Evolutionary conservation across 164 flowering plant species (phyloP).

Genomic region (Protea cynaroides): DNA sequence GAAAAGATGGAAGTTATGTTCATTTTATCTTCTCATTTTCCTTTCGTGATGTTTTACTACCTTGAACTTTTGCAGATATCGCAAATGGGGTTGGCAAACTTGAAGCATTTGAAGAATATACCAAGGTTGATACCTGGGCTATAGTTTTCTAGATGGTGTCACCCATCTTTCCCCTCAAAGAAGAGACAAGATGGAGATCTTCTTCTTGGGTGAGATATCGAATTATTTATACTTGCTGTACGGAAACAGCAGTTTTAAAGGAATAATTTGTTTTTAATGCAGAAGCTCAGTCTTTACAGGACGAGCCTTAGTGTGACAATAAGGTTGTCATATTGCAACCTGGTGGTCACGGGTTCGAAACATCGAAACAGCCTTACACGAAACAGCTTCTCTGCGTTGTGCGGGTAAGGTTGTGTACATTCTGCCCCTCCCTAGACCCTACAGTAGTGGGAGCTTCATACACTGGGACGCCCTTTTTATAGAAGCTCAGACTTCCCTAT

Average conservation of each 20-base stretch:
- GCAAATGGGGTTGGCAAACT: conserved; percentile 95
- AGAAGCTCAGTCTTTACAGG: conserved; percentile 97
- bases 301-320: no score
- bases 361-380: no score
- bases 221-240: conserved; percentile 83
- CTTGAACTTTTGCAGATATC: conserved; percentile 49
- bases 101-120: conserved; percentile 87
- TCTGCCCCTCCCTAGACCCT: no score
- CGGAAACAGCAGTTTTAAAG: conserved; percentile 35
- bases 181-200: conserved; percentile 97
- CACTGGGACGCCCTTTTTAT: no score
- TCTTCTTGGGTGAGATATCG: conserved; percentile 89
- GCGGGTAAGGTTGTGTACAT: no score
- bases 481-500: conserved; percentile 95
- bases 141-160: conserved; percentile 81
- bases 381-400: no score
- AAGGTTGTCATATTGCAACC: no score
- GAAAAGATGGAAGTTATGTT: neutral
- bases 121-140: conserved; percentile 90
- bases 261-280: conserved; percentile 88
- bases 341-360: no score
- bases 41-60: neutral
- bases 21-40: neutral
- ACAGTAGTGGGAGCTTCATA: no score
- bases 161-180: conserved; percentile 67